phyloP scores from a whole-genome alignment of 2,329 filamentous ascomycete genomes.

The Cordyceps sp. region DNA sequence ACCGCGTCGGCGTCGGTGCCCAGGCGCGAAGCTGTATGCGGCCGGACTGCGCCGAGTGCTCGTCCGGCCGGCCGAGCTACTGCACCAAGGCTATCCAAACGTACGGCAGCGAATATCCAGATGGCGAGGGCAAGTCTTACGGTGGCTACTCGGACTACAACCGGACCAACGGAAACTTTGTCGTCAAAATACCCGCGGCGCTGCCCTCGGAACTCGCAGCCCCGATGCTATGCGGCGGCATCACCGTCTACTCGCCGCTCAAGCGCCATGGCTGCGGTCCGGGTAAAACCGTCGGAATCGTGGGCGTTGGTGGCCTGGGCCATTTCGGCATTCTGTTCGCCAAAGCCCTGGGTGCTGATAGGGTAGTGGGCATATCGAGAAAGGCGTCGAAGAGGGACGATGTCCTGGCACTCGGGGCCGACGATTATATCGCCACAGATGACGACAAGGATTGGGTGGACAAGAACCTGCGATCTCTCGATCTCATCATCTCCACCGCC shows the following conservation, averaged over 20 bases:
- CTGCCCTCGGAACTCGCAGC: constrained; percentile 26
- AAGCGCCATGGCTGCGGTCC: constrained; percentile 46
- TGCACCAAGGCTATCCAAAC: constrained; percentile 28
- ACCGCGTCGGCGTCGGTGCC: constrained; percentile 46
- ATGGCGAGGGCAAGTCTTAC: constrained; percentile 17
- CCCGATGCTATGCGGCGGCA: constrained; percentile 57
- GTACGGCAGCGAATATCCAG: constrained; percentile 24
- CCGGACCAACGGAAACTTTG: constrained; percentile 26
- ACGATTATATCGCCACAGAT: constrained; percentile 25
- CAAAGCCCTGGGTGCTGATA: constrained; percentile 45
- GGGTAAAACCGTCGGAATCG: constrained; percentile 48
- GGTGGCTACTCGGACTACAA: constrained; percentile 30
- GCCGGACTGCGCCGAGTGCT: constrained; percentile 19
- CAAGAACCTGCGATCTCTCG: constrained; percentile 31
- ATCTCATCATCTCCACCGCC: constrained; percentile 43
- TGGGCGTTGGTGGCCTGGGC: constrained; percentile 52
- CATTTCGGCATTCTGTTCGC: constrained; percentile 55
- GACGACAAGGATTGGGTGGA: constrained; percentile 37
- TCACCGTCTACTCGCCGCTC: constrained; percentile 51
- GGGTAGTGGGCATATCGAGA: constrained; percentile 42
- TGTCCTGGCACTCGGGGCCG: constrained; percentile 38
- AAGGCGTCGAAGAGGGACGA: constrained; percentile 34
- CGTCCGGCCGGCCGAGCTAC: constrained; percentile 25
- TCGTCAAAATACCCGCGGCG: constrained; percentile 27
- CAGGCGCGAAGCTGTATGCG: constrained; percentile 37